These are phyloP conservation scores for Artemisia tridentata DNA, from an alignment of 129 eudicot genomes.

Conservation along the genomic window DNA sequence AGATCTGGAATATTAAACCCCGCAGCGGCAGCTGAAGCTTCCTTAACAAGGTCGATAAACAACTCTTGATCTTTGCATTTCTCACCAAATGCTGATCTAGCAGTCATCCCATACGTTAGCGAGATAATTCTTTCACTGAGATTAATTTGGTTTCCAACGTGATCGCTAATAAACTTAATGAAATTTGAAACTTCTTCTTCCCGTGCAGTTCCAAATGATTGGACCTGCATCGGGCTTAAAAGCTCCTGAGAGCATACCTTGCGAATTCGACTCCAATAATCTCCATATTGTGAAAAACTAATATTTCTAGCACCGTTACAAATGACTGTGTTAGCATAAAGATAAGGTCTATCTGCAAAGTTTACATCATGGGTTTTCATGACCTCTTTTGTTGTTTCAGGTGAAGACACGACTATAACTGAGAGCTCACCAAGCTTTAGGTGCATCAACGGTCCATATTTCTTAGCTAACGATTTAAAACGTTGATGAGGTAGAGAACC, in stretches of 20 bases:
- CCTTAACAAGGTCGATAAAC: conserved; percentile 32
- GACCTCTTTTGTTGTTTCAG: conserved; percentile 30
- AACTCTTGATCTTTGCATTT: conserved; percentile 35
- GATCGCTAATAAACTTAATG: conserved; percentile 17
- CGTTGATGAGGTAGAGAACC: conserved; percentile 34
- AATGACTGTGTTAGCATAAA: conserved; percentile 25
- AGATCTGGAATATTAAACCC: conserved; percentile 34
- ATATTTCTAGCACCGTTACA: conserved; percentile 27
- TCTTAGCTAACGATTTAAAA: conserved; percentile 24
- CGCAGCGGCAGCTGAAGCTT: conserved; percentile 34
- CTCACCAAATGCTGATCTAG: conserved; percentile 29
- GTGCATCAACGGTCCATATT: conserved; percentile 39
- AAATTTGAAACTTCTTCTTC: conserved; percentile 35
- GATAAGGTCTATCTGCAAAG: conserved; percentile 30
- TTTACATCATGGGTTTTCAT: conserved; percentile 34
- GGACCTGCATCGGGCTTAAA: conserved; percentile 34
- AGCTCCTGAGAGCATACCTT: conserved; percentile 42
- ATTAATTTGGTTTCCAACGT: conserved; percentile 19
- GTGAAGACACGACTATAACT: conserved; percentile 32
- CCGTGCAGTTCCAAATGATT: conserved; percentile 22
- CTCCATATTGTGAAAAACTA: conserved; percentile 34
- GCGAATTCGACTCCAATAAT: conserved; percentile 36
- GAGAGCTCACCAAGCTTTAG: conserved; percentile 31
- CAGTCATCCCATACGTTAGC: conserved; percentile 34
- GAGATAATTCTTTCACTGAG: conserved; percentile 36